Conservation (phyloP, 495 filamentous ascomycete species). For the Cercophora sp. region DNA sequence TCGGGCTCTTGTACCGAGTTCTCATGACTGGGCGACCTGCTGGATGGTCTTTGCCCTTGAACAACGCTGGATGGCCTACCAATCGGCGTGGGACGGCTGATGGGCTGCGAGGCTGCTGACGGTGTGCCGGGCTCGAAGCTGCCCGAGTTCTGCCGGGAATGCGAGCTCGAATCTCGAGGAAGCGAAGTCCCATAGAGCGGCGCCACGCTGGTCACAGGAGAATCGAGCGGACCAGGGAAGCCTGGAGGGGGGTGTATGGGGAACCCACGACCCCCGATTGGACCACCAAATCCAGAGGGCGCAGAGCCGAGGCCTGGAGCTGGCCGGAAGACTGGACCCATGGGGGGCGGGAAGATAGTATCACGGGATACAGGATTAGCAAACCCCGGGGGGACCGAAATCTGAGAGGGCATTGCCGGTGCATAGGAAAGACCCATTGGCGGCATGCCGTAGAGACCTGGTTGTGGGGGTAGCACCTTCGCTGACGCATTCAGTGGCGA, state of each 20-base stretch:
- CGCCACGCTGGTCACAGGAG: slow-evolving; percentile 34
- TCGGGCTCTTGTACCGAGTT: slow-evolving; percentile 55
- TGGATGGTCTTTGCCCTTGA: slow-evolving; percentile 32
- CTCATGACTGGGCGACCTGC: slow-evolving; percentile 42
- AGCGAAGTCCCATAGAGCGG: slow-evolving; percentile 25
- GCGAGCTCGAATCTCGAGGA: slow-evolving; percentile 33
- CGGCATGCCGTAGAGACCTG: slow-evolving; percentile 34
- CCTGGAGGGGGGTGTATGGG: slow-evolving; percentile 57
- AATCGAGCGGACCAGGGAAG: slow-evolving; percentile 47
- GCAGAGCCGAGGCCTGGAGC: slow-evolving; percentile 41
- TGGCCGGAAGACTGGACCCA: slow-evolving; percentile 21
- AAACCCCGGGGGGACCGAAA: slow-evolving; percentile 36
- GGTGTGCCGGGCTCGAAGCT: slow-evolving; percentile 38
- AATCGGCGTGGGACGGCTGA: slow-evolving; percentile 80
- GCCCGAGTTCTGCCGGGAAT: slow-evolving; percentile 45
- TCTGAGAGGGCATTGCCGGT: slow-evolving; percentile 28
- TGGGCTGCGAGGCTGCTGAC: slow-evolving; percentile 53
- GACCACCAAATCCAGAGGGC: slow-evolving; percentile 50
- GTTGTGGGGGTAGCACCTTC: slow-evolving; percentile 37
- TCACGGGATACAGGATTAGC: slow-evolving; percentile 29
- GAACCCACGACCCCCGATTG: slow-evolving; percentile 60
- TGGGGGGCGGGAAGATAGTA: slow-evolving; percentile 36
- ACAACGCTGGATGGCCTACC: slow-evolving; percentile 77
- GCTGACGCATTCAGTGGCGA: slow-evolving; percentile 20
- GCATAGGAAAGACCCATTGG: slow-evolving; percentile 34